Evolutionary conservation across 495 filamentous ascomycete genomes (phyloP), one percentile per base, ranked within the genome.

Genomic region (Talaromyces ruber): DNA sequence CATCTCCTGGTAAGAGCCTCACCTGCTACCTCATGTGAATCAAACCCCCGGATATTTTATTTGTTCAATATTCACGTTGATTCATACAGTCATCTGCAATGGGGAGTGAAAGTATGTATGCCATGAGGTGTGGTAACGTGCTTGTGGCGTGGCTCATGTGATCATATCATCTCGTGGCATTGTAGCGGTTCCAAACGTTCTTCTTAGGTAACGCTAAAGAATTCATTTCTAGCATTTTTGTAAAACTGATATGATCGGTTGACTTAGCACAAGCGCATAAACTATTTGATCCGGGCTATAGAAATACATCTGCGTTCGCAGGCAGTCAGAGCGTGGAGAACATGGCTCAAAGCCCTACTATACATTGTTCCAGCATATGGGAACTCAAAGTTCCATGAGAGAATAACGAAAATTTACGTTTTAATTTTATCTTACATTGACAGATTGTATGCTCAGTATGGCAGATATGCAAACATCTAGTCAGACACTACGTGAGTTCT

Each of bases 81-180:
- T n/a, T 18, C 18, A 8, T 37, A 37, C 14, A 14, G 29, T 58
- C 56, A 30, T 58, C 14, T 30, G 12, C 2, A 37, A 5, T 12
- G 26, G 26, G 26, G 28, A 43, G 4, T 22, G 56, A 29, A 58
- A 37, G 9, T 22, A 58, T 58, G 12, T n/a, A 54, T 16, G 3
- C 51, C 26, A 54, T 54, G 51, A 54, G 51, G 28, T 26, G 51
- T 25, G 51, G 24, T 28, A 54, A 28, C 26, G 22, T 54, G 51
- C 22, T 54, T 8, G 51, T 26, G 26, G 21, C 14, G 51, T 6
- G 12, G 51, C 51, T 54, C 51, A 54, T 54, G 51, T 54, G 51
- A 54, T 28, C 51, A n/a, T 53, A 12, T 54, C 51, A 54, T 58
- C 56, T 37, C 29, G 18, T 58, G 56, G 56, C 29, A 58, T 22